Evolutionary conservation across 345 rosid species (phyloP).

Genomic region (Linum tenue): DNA sequence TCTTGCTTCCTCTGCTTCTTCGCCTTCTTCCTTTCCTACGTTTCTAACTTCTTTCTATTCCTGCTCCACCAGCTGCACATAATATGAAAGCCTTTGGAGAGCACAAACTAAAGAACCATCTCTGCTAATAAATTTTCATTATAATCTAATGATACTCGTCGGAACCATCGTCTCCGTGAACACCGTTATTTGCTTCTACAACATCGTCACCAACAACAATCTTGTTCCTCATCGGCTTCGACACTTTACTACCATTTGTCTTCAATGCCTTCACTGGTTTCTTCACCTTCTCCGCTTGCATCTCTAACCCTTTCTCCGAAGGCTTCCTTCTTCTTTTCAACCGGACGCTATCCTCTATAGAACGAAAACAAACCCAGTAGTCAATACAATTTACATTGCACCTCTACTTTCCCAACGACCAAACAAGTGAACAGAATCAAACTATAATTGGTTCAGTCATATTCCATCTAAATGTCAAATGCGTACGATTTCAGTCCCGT

Average conservation of each 20-base stretch:
- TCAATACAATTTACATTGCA: background rate
- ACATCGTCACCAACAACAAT: conserved; percentile 39
- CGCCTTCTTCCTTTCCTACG: too few relatives aligned
- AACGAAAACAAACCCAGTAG: conserved; percentile 14
- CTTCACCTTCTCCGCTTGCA: conserved; percentile 86
- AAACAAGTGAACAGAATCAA: too few relatives aligned
- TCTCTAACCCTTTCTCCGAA: conserved; percentile 88
- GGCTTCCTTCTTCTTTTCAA: conserved; percentile 77
- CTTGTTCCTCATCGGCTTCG: conserved; percentile 45
- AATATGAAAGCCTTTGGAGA: too few relatives aligned
- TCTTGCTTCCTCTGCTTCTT: too few relatives aligned
- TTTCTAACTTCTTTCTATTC: too few relatives aligned
- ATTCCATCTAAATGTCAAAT: too few relatives aligned
- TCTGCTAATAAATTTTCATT: too few relatives aligned
- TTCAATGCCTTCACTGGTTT: conserved; percentile 51
- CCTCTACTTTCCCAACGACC: background rate
- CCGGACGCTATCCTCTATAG: conserved; percentile 53
- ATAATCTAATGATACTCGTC: conserved; percentile 32
- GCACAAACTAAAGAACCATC: too few relatives aligned
- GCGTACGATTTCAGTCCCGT: too few relatives aligned
- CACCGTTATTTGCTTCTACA: conserved; percentile 29
- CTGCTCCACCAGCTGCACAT: too few relatives aligned
- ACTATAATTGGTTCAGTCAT: too few relatives aligned
- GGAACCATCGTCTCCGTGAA: conserved; percentile 40
- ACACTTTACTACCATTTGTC: conserved; percentile 41